Evolutionary conservation across 176 grass and related monocot genomes (phyloP), one percentile per base, ranked within the genome.

Genomic region (Rhynchospora tenuis): DNA sequence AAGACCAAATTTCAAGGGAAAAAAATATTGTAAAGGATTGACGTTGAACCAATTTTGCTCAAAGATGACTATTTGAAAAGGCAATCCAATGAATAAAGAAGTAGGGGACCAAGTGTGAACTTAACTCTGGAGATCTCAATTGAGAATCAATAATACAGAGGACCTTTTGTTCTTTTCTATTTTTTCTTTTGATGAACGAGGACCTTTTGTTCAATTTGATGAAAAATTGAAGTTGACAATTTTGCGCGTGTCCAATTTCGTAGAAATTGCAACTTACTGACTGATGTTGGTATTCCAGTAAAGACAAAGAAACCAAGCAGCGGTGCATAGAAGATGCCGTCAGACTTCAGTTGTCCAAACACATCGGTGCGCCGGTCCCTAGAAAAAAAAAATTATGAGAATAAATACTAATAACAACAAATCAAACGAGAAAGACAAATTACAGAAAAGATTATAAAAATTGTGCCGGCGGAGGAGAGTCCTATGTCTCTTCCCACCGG

Each of bases 271-370:
- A 85, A 80, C 91, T 33, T 33, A 38, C 33, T 89, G 88, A 98
- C 95, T 75, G 95, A 95, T 31, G 89, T 93, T 2, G 95, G 92
- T 78, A 98, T 90, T 38, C 95, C 95, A 80, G 95, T 91, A 79
- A 95, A 91, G 83, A 84, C 95, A 83, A 98, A 98, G 90, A 98
- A 98, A 14, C 95, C 95, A 3, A 98, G 92, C 73, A 98, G 66
- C 11, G 92, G 95, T 31, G 87, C 89, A 64, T 98, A 98, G 17
- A 98, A 89, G 5, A 87, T 81, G 81, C 90, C 95, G 84, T 98
- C 95, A 52, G 92, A 48, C 72, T 83, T 85, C 60, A 98, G 14
- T 24, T 93, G 31, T 19, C 95, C 95, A 88, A 98, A 95, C 61
- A 98, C 89, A 38, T n/a, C n/a, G n/a, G n/a, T n/a, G n/a, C n/a